A percentile compares a stretch with the other conserved stretches of the same genome.
These are phyloP conservation scores for Leishmania aethiopica DNA, from an alignment of 208 protist genomes.

Conservation along the genomic window DNA sequence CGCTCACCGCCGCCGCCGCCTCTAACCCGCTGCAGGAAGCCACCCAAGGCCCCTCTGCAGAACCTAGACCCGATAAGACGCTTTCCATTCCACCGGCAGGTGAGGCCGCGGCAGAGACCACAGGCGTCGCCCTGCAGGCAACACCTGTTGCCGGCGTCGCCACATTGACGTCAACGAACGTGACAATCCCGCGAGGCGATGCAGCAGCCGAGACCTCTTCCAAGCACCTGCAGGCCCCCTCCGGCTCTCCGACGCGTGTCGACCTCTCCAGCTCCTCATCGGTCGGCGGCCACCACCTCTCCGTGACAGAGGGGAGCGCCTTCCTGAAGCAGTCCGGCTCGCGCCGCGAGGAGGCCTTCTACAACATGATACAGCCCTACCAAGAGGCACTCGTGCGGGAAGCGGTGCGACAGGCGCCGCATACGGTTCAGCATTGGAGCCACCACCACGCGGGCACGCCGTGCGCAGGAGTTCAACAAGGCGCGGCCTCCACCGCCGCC, in stretches of 20 bases:
- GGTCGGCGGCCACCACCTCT: conserved; percentile 83
- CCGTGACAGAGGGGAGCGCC: conserved; percentile 50
- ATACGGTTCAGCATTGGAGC: conserved; percentile 27
- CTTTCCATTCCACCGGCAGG: background rate
- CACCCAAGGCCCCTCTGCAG: background rate
- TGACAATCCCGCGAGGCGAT: background rate
- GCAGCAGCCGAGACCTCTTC: background rate
- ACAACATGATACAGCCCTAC: conserved; percentile 62
- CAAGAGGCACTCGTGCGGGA: conserved; percentile 53
- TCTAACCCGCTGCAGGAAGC: background rate
- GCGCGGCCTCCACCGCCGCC: background rate
- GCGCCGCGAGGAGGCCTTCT: conserved; percentile 78
- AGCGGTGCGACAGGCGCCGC: conserved; percentile 41
- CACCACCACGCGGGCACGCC: conserved; percentile 8
- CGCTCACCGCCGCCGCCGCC: background rate
- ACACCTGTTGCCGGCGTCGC: background rate
- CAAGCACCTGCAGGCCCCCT: background rate
- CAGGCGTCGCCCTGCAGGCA: background rate
- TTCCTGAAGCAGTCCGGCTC: conserved; percentile 85
- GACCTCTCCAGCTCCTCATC: conserved; percentile 56
- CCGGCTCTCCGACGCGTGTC: background rate
- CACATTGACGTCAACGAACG: conserved; percentile 14
- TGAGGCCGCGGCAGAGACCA: background rate
- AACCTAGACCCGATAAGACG: background rate
- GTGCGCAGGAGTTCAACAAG: background rate